Conservation (phyloP, 768 basidiomycete species). For the Leccinum rimulosum region DNA sequence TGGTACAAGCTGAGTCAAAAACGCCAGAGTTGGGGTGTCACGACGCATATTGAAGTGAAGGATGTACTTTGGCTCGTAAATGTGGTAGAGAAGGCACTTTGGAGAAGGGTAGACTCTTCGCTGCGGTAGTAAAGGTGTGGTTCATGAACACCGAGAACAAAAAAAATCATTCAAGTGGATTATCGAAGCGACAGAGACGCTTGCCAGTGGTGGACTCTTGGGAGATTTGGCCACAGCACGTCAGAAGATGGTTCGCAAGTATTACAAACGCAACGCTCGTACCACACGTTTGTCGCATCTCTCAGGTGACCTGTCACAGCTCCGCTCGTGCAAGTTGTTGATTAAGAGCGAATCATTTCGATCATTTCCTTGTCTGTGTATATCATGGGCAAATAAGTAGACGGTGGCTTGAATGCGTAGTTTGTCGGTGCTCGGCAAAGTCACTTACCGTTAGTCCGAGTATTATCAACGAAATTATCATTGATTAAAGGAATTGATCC, state of each 20-base stretch:
- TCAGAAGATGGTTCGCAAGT: conserved; percentile 8
- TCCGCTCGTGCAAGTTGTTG: conserved; percentile 4
- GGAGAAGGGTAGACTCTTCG: not conserved
- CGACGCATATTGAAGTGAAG: conserved; percentile 3
- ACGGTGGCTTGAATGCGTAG: conserved; percentile 13
- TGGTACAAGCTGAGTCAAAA: conserved; percentile 1
- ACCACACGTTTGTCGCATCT: conserved; percentile 17
- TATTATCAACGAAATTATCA: conserved; percentile 15
- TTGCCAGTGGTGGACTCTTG: not conserved
- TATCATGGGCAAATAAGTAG: conserved; percentile 11
- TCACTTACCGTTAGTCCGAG: conserved; percentile 15
- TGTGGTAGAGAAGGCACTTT: not conserved
- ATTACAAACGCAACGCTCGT: conserved; percentile 13
- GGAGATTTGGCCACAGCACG: conserved; percentile 2
- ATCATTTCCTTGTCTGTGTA: conserved; percentile 10
- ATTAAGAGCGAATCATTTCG: conserved; percentile 5
- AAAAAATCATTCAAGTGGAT: conserved; percentile 3
- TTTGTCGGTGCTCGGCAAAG: conserved; percentile 18
- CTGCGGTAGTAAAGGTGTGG: not conserved
- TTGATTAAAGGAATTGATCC: conserved; percentile 22
- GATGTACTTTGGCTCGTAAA: conserved; percentile 3
- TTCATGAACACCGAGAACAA: conserved; percentile 1
- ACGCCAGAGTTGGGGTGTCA: not conserved
- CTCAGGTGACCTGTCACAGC: conserved; percentile 10
- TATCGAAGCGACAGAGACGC: not conserved